Evolutionary conservation across 1,284 basidiomycete species (phyloP), one percentile per base, ranked within the genome.

Genomic region (Mycena sp.): DNA sequence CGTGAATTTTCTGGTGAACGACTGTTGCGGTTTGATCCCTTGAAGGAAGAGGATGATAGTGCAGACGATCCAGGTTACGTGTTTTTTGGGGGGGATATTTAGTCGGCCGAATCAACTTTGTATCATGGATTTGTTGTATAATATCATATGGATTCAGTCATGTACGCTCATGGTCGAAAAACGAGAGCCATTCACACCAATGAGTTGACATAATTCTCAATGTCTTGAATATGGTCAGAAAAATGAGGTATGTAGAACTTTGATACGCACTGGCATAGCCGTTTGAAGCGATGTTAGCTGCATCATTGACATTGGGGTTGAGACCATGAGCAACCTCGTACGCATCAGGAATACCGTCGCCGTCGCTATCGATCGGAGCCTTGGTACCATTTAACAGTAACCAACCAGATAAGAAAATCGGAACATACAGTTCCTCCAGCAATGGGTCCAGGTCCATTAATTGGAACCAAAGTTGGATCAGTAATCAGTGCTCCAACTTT

Each of bases 201-300:
- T 6, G 74, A 77, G 60, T 77, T 77, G 69, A 75, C 69, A 43
- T 76, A 75, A 63, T 77, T 35, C 32, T 35, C 32, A 14, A 35
- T 35, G 32, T 35, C n/a, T n/a, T n/a, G n/a, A n/a, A n/a, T n/a
- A n/a, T n/a, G n/a, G n/a, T n/a, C n/a, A n/a, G n/a, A n/a, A n/a
- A n/a, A n/a, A n/a, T n/a, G n/a, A n/a, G n/a, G n/a, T n/a, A n/a
- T n/a, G n/a, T n/a, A n/a, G n/a, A n/a, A n/a, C n/a, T n/a, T n/a
- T n/a, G n/a, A n/a, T n/a, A n/a, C n/a, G n/a, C n/a, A n/a, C n/a
- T 76, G 4, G 76, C 72, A 64, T 79, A 78, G 12, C 77, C 75
- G 61, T 78, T 77, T 3, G 73, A 73, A 9, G 77, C 76, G 37
- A 76, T 75, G 23, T 70, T 71, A 19, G 72, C 71, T 17, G 76